Percentiles rank a stretch among this genome's conserved stretches.
Evolutionary conservation across 2,329 filamentous ascomycete genomes (phyloP).

Genomic region (Pseudocercospora macadamiae): DNA sequence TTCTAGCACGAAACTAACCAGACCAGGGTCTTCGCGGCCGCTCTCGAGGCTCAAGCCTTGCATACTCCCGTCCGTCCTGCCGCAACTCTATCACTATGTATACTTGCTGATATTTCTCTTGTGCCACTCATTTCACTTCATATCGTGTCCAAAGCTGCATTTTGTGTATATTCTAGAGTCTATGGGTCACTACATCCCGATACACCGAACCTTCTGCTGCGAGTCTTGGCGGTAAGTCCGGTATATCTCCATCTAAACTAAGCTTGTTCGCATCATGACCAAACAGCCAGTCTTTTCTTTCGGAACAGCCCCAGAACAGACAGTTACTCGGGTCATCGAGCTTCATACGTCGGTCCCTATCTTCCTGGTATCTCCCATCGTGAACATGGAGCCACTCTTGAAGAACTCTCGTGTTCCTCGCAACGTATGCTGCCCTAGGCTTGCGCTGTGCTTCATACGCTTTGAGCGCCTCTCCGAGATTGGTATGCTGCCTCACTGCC

Average conservation of each 20-base stretch:
- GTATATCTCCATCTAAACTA: not conserved
- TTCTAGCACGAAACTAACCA: too few relatives aligned
- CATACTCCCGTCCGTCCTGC: too few relatives aligned
- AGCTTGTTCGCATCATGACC: not conserved
- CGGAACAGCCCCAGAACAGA: conserved; percentile 35
- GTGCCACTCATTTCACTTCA: too few relatives aligned
- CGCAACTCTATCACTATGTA: too few relatives aligned
- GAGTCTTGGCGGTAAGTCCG: not conserved
- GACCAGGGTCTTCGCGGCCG: too few relatives aligned
- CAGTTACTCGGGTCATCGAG: conserved; percentile 32
- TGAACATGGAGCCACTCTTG: conserved; percentile 39
- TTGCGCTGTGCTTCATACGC: conserved; percentile 27
- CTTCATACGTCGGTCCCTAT: conserved; percentile 34
- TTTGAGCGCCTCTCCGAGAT: conserved; percentile 17
- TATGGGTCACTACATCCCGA: too few relatives aligned
- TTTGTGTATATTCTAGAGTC: too few relatives aligned
- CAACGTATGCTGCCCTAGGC: conserved; percentile 32
- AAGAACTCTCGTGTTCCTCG: conserved; percentile 37
- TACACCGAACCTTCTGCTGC: not conserved
- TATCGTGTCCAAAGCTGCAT: too few relatives aligned
- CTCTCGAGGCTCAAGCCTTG: too few relatives aligned
- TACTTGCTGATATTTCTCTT: too few relatives aligned
- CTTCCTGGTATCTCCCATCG: conserved; percentile 33
- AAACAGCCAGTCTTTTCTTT: conserved; percentile 37
- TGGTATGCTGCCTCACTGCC: conserved; percentile 25